Conservation (phyloP, 2,329 filamentous ascomycete species). For the Falciphora oryzae region DNA sequence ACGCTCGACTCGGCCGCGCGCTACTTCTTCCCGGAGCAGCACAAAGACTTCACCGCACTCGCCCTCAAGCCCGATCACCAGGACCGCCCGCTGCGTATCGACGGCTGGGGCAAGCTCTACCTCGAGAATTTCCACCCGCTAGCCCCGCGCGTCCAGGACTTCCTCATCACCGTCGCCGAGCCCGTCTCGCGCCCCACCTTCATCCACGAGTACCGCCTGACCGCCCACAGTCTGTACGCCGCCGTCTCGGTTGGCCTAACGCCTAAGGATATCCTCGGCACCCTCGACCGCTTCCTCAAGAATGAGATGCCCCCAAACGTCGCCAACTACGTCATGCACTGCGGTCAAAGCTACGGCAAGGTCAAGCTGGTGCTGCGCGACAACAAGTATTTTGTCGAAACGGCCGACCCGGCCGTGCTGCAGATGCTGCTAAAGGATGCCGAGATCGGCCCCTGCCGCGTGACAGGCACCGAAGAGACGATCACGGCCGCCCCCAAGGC, state of each 20-base stretch:
- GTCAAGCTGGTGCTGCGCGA: constrained; percentile 89
- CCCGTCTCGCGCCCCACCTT: constrained; percentile 81
- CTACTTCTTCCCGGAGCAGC: constrained; percentile 1
- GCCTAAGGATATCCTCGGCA: constrained; percentile 79
- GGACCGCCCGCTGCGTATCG: constrained; percentile 91
- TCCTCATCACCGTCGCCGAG: constrained; percentile 89
- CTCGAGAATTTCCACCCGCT: constrained; percentile 87
- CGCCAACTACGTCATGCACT: constrained; percentile 69
- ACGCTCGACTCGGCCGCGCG: background rate
- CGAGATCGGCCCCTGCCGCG: constrained; percentile 70
- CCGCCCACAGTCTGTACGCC: constrained; percentile 84
- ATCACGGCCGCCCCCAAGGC: constrained; percentile 76
- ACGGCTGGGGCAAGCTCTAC: constrained; percentile 67
- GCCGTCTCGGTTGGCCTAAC: constrained; percentile 85
- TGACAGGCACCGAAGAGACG: constrained; percentile 59
- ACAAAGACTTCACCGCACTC: background rate
- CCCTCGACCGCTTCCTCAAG: constrained; percentile 81
- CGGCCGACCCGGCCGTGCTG: constrained; percentile 75
- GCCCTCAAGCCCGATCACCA: constrained; percentile 8
- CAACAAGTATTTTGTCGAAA: constrained; percentile 88
- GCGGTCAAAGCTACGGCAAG: constrained; percentile 85
- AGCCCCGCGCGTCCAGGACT: constrained; percentile 81
- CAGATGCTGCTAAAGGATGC: constrained; percentile 76
- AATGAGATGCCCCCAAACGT: constrained; percentile 74
- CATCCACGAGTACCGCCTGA: constrained; percentile 87